Evolutionary conservation across 176 grass and related monocot genomes (phyloP), one percentile per base, ranked within the genome.

Genomic region (Rhipidocladum racemiflorum): DNA sequence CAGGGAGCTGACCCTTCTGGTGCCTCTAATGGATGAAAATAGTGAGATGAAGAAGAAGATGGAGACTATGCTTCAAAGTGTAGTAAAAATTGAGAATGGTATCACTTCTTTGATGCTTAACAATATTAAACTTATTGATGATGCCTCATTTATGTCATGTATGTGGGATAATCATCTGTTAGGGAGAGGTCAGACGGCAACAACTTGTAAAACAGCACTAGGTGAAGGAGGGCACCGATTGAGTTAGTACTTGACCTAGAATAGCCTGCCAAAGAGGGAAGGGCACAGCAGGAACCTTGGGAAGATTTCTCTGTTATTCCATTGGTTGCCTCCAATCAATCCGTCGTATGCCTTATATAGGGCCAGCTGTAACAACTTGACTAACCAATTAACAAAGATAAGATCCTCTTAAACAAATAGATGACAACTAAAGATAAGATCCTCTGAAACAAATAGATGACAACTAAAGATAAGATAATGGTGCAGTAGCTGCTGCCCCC

Each of bases 1-100:
- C 72, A 95, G 90, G 79, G 92, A 98, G 55, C 74, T 98, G 83
- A 95, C 75, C 60, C 75, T 93, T 87, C 71, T 98, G 69, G 95
- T 89, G n/a, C 92, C 92, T 86, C 74, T 91, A 74, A 98, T 98
- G 95, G 95, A 98, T 88, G 92, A 98, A 42, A 92, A 90, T 77
- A 81, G 3, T 54, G 95, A 98, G 82, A 95, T 98, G 95, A 98
- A 98, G 90, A 98, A 98, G 88, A 98, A 98, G 87, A 98, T 95
- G 95, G 95, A 98, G 86, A 81, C 82, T 56, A 95, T 98, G 95
- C 90, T 91, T 64, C 95, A 98, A 84, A 98, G 95, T 43, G 84
- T 90, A 30, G 90, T 95, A 50, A 98, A 98, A 90, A 98, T 98
- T 86, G 95, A 98, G 87, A 98, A 98, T 85, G 95, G 95, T 98